Base-by-base conservation (phyloP, 169 alveolate species). In the Babesia gibsoni region DNA sequence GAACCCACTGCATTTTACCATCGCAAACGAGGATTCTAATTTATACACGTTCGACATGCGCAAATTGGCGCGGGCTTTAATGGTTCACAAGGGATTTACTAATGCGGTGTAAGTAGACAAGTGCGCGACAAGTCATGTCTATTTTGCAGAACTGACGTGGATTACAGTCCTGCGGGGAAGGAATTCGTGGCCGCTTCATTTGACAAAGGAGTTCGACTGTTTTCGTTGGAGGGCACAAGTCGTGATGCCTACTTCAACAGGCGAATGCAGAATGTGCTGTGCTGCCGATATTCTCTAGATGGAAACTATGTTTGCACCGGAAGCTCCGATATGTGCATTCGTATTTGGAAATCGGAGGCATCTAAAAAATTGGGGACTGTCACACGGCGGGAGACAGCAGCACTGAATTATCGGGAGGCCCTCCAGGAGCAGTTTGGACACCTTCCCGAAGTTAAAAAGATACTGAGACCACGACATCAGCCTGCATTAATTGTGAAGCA, bases 31-130 rank as follows among this genome's bases (percentile, higher is more conserved):
- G 74, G 99, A 97, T 87, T 91, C 97, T 27, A 96, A 96, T 89
- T 84, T 96, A 36, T 97, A 97, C 88, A 95, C 99, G 22, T 97
- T 96, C 87, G 99, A 97, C 80, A 95, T 96, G 96, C 91, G 99
- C 73, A 91, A 94, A 63, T 86, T 96, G 65, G 89, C 94, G 52
- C 73, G 85, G 48, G 98, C 98, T 29, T 91, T 91, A 77, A 73
- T 94, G 83, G 95, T 97, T 27, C 98, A 97, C 83, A 95, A 95
- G 75, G 98, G 93, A 29, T 94, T 93, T 82, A 90, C 92, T 45
- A 92, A 94, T 77, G 94, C 97, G 0, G 97, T 94, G 83, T 89
- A 78, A 50, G 64, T 49, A 6, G 30, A 35, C 27, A 22, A 45
- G 25, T 22, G 32, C n/a, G 4, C 3, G 23, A 8, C 27, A 10